Evolutionary conservation across 2,329 filamentous ascomycete genomes (phyloP).

Genomic region (Tolypocladium ovalisporum): DNA sequence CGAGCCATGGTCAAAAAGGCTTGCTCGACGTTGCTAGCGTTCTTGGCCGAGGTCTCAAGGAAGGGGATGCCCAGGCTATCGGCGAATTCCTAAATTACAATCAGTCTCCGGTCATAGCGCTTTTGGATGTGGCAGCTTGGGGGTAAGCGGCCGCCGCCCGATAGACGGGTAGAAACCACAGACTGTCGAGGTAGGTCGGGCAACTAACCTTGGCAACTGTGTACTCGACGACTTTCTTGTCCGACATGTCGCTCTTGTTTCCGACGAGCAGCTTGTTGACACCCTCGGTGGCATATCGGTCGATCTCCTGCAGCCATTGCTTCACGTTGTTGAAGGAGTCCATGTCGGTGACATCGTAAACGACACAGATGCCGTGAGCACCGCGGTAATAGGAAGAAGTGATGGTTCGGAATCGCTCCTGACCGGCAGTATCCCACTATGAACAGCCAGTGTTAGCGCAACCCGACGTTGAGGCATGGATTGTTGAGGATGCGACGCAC

Average conservation of each 20-base stretch:
- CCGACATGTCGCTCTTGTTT: constrained; percentile 99
- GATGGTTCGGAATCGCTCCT: constrained; percentile 99
- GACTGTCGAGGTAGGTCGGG: not conserved
- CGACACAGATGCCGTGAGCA: constrained; percentile 97
- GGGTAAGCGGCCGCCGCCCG: not conserved
- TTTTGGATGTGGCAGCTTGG: constrained; percentile 1
- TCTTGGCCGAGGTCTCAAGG: constrained; percentile 99
- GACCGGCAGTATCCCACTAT: constrained; percentile 97
- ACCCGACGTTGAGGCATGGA: not conserved
- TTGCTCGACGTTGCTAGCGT: constrained; percentile 98
- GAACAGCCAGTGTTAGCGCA: constrained; percentile 1
- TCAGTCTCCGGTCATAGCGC: constrained; percentile 8
- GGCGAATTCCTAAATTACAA: constrained; percentile 70
- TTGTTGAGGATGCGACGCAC: constrained; percentile 42
- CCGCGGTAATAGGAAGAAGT: constrained; percentile 99
- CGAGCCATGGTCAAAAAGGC: constrained; percentile 99
- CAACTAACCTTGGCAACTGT: constrained; percentile 89
- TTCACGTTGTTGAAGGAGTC: constrained; percentile 99
- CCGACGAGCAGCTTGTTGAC: constrained; percentile 99
- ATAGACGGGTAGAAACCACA: not conserved
- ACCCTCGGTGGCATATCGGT: constrained; percentile 96
- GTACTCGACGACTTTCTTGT: constrained; percentile 99
- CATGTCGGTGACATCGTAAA: constrained; percentile 99
- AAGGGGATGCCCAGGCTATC: constrained; percentile 98
- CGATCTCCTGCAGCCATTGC: constrained; percentile 99